Percentiles rank a stretch among this genome's conserved stretches.
These are phyloP conservation scores for Trichoderma sp. DNA, from an alignment of 2,329 filamentous ascomycete species.

Conservation along the genomic window DNA sequence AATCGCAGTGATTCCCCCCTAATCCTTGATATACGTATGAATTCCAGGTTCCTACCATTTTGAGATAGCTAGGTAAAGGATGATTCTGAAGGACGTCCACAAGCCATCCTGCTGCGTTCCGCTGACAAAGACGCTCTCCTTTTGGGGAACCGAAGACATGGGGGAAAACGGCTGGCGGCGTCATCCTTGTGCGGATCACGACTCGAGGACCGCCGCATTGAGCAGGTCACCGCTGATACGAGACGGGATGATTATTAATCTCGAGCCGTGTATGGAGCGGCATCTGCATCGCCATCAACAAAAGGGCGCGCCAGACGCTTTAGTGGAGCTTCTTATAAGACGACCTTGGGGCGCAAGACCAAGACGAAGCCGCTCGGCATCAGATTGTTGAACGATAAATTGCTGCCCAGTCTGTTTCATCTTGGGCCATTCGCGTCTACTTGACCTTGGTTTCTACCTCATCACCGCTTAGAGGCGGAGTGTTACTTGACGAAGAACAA, in stretches of 20 bases:
- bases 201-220: no score
- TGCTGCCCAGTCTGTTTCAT: no score
- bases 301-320: slow-evolving; percentile 1
- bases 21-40: no score
- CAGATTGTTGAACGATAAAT: not conserved
- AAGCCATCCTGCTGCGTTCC: not conserved
- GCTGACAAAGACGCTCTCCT: slow-evolving; percentile 1
- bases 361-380: not conserved
- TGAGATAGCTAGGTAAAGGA: not conserved
- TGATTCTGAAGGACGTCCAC: not conserved
- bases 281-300: not conserved
- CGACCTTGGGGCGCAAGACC: not conserved
- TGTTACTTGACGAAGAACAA: no score
- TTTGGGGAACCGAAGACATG: not conserved
- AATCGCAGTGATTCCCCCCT: no score
- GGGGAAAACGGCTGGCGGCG: not conserved
- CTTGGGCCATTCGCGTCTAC: no score
- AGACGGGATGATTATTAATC: not conserved
- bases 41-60: no score
- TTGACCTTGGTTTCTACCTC: no score
- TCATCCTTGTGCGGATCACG: no score
- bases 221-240: not conserved
- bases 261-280: not conserved
- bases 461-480: no score
- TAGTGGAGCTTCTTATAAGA: not conserved